Evolutionary conservation across 2,329 filamentous ascomycete genomes (phyloP).

Genomic region (Lecanicillium sp.): DNA sequence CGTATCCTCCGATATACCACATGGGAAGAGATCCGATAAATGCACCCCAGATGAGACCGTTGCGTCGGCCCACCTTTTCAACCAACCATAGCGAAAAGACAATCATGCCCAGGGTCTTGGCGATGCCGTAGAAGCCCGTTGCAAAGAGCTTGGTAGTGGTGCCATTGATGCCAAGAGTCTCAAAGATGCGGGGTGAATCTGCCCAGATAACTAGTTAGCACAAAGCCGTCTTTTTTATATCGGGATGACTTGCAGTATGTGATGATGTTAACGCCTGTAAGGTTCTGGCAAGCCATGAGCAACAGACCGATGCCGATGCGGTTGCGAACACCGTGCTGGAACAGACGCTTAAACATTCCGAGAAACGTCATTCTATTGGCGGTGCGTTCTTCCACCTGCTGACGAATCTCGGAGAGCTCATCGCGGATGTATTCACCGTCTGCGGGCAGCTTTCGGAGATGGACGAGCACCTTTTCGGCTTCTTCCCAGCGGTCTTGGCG

Average conservation of each 20-base stretch:
- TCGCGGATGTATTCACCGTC: constrained; percentile 24
- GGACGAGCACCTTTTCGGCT: constrained; percentile 16
- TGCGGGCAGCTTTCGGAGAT: constrained; percentile 20
- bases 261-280: constrained; percentile 47
- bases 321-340: constrained; percentile 11
- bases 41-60: constrained; percentile 35
- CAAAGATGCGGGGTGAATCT: constrained; percentile 28
- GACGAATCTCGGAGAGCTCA: constrained; percentile 49
- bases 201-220: too few species aligned
- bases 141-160: constrained; percentile 25
- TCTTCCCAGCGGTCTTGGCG: constrained; percentile 47
- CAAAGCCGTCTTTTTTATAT: too few species aligned
- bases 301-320: constrained; percentile 41
- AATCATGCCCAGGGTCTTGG: constrained; percentile 27
- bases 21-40: constrained; percentile 28
- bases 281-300: constrained; percentile 32
- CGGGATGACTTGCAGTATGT: constrained; percentile 36
- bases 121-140: constrained; percentile 32
- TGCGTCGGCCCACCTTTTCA: constrained; percentile 38
- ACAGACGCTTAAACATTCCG: constrained; percentile 23
- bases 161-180: constrained; percentile 25
- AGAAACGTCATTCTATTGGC: constrained; percentile 20
- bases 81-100: constrained; percentile 35
- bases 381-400: constrained; percentile 43
- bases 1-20: constrained; percentile 31